These are phyloP conservation scores for Artemisia argyi DNA, from an alignment of 129 eudicot genomes.

Conservation along the genomic window DNA sequence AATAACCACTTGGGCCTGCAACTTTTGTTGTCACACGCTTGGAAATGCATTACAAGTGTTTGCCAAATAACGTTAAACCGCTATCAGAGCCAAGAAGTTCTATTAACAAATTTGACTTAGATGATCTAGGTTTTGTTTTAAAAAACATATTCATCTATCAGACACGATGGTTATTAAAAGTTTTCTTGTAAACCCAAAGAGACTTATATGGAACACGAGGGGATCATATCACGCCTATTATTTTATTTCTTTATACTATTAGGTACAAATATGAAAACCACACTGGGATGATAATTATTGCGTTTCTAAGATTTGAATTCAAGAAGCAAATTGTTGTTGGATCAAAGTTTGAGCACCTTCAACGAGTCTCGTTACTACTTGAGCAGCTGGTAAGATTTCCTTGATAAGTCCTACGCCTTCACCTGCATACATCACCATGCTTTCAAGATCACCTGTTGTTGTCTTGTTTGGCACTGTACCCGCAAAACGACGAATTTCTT, in stretches of 20 bases:
- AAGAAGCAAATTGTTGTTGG: constrained; percentile 32
- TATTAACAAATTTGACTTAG: not conserved
- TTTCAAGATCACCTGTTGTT: constrained; percentile 85
- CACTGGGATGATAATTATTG: no score
- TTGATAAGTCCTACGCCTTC: constrained; percentile 80
- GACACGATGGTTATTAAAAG: not conserved
- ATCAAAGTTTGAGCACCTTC: constrained; percentile 68
- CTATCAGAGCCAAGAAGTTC: not conserved
- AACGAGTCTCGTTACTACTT: constrained; percentile 68
- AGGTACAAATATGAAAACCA: no score
- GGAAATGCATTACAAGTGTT: no score
- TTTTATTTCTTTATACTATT: no score
- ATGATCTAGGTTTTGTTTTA: not conserved
- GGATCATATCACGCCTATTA: no score
- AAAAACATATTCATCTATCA: not conserved
- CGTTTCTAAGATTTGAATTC: constrained; percentile 5
- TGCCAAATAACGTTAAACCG: no score
- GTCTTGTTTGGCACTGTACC: constrained; percentile 79
- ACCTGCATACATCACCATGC: constrained; percentile 95
- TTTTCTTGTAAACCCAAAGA: not conserved
- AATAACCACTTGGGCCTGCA: no score
- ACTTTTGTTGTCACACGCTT: no score
- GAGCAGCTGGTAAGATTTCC: constrained; percentile 79
- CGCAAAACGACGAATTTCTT: constrained; percentile 70
- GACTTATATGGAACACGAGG: not conserved